phyloP scores from a whole-genome alignment of 2,329 filamentous ascomycete species.

The Colletotrichum liaoningense region DNA sequence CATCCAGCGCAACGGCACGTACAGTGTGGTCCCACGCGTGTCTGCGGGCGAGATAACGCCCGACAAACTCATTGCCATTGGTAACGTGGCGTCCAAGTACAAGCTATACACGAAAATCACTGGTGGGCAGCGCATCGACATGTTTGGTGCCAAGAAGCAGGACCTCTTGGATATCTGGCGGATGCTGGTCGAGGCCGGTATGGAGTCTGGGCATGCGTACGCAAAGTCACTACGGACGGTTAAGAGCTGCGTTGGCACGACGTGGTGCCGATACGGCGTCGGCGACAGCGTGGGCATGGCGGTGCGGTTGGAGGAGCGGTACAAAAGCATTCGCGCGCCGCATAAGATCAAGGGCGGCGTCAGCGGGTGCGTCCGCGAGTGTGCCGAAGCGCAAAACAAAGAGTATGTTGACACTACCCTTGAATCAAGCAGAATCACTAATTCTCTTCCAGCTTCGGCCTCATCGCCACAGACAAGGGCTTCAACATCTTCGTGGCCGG shows the following conservation, averaged over 20 bases:
- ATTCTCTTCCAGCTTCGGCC: slow-evolving; percentile 72
- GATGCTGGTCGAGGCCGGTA: slow-evolving; percentile 81
- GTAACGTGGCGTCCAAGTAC: slow-evolving; percentile 86
- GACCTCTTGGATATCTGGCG: slow-evolving; percentile 87
- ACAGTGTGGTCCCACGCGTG: slow-evolving; percentile 86
- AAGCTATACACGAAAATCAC: slow-evolving; percentile 92
- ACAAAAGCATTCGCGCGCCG: slow-evolving; percentile 89
- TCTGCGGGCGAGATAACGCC: slow-evolving; percentile 89
- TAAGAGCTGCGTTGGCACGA: slow-evolving; percentile 91
- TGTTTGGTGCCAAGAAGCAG: slow-evolving; percentile 92
- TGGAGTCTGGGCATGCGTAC: slow-evolving; percentile 93
- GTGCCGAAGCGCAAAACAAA: slow-evolving; percentile 92
- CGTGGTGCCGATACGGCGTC: slow-evolving; percentile 91
- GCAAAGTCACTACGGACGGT: slow-evolving; percentile 90
- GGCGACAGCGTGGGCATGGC: slow-evolving; percentile 94
- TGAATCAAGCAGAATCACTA: slow-evolving; percentile 18
- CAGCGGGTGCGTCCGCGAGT: slow-evolving; percentile 91
- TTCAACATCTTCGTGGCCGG: slow-evolving; percentile 94
- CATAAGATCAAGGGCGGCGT: slow-evolving; percentile 95
- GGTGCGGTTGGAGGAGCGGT: slow-evolving; percentile 86
- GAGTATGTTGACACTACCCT: slow-evolving; percentile 67
- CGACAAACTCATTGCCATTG: slow-evolving; percentile 85
- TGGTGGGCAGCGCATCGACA: slow-evolving; percentile 89
- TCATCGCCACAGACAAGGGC: slow-evolving; percentile 92
- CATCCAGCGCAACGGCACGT: slow-evolving; percentile 92